Conservation (phyloP, 2,329 filamentous ascomycete genomes). For the Geosmithia flava region DNA sequence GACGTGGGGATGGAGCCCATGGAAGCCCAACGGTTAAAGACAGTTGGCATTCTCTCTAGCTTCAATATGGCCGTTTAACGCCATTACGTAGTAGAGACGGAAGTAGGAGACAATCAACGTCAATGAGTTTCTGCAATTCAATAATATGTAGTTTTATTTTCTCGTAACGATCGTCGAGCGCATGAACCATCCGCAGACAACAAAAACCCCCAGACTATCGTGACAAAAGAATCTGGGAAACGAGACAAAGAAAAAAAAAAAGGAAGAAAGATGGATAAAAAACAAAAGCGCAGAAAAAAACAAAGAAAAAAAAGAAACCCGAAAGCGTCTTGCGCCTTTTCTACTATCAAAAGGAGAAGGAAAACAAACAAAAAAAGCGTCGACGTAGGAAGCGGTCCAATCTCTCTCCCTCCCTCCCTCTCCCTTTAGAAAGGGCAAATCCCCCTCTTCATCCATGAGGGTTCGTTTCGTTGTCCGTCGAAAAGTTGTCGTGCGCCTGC, state of each 20-base stretch:
- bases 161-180: slow-evolving; percentile 23
- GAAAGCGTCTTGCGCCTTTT: slow-evolving; percentile 23
- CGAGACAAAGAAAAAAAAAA: not conserved
- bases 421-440: not conserved
- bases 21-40: not conserved
- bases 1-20: not conserved
- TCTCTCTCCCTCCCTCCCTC: not conserved
- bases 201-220: slow-evolving; percentile 12
- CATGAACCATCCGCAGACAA: slow-evolving; percentile 17
- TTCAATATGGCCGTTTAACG: too few relatives aligned
- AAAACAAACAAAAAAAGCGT: not conserved
- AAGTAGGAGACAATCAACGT: not conserved
- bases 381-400: not conserved
- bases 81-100: too few relatives aligned
- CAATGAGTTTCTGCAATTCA: slow-evolving; percentile 21
- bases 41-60: too few relatives aligned
- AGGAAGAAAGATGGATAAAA: not conserved
- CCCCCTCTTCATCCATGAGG: too few relatives aligned
- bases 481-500: not conserved
- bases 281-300: not conserved
- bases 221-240: slow-evolving; percentile 16
- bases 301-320: slow-evolving; percentile 21
- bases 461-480: not conserved
- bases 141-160: slow-evolving; percentile 15
- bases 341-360: slow-evolving; percentile 21